These are phyloP conservation scores for Exsudoporus frostii DNA, from an alignment of 768 basidiomycete genomes.

Conservation along the genomic window DNA sequence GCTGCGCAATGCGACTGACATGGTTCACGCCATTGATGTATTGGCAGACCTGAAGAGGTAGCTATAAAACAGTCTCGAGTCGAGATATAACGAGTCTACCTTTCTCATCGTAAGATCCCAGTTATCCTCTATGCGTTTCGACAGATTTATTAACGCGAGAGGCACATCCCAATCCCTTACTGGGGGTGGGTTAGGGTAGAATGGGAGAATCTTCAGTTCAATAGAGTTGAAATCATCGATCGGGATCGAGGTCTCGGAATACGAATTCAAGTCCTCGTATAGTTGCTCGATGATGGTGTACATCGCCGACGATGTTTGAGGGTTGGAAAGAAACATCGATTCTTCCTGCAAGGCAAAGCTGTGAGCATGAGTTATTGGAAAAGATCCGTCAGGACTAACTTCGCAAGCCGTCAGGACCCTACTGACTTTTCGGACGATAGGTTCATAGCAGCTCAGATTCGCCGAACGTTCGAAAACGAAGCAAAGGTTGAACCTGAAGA, in stretches of 20 bases:
- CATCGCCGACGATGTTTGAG: constrained; percentile 61
- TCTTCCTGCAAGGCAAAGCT: constrained; percentile 60
- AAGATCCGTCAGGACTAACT: constrained; percentile 44
- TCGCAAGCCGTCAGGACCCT: constrained; percentile 87
- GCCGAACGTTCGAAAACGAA: constrained; percentile 93
- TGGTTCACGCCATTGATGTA: constrained; percentile 91
- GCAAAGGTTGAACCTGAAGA: constrained; percentile 92
- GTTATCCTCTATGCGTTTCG: constrained; percentile 78
- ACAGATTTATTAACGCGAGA: constrained; percentile 79
- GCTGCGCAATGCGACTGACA: constrained; percentile 83
- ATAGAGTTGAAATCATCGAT: constrained; percentile 93
- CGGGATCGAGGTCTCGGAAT: constrained; percentile 91
- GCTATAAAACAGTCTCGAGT: not conserved
- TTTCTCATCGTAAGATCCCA: constrained; percentile 96
- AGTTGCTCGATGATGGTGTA: constrained; percentile 91
- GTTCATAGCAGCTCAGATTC: constrained; percentile 93
- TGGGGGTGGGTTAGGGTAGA: constrained; percentile 88
- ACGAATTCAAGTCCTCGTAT: constrained; percentile 96
- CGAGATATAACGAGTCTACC: constrained; percentile 37
- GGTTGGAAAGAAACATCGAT: constrained; percentile 79
- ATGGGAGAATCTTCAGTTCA: constrained; percentile 94
- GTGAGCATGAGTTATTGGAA: not conserved
- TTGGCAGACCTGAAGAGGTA: constrained; percentile 51
- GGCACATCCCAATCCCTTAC: constrained; percentile 97
- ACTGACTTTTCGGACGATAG: constrained; percentile 91